Percentiles rank a stretch among this genome's conserved stretches.
These are phyloP conservation scores for Hypoxylon sp. DNA, from an alignment of 2,329 filamentous ascomycete species.

Conservation along the genomic window DNA sequence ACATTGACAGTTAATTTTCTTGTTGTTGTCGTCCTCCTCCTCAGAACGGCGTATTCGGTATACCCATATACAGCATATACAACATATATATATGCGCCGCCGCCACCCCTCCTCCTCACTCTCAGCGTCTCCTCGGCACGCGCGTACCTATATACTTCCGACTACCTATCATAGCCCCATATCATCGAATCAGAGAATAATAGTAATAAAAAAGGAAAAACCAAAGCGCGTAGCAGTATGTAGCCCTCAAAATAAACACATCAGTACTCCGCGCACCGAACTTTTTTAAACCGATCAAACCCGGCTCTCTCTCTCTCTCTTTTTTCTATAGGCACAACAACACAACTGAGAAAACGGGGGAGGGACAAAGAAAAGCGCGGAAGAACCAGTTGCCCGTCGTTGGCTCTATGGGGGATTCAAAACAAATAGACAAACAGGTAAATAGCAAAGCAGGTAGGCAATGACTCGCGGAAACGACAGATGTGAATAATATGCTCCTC, in stretches of 20 bases:
- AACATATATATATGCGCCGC: constrained; percentile 9
- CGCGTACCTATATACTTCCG: constrained; percentile 19
- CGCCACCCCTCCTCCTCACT: background rate
- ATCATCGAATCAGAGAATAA: constrained; percentile 11
- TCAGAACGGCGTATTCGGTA: constrained; percentile 19
- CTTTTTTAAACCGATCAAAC: constrained; percentile 38
- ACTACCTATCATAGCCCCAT: constrained; percentile 21
- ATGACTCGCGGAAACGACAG: constrained; percentile 38
- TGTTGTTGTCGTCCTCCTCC: constrained; percentile 8
- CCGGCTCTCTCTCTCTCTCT: constrained; percentile 26
- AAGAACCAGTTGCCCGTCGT: constrained; percentile 39
- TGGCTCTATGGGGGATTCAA: constrained; percentile 28
- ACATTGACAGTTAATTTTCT: constrained; percentile 4
- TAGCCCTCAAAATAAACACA: constrained; percentile 4
- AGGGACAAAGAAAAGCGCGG: background rate
- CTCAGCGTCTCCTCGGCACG: constrained; percentile 8
- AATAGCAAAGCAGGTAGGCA: background rate
- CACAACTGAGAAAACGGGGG: constrained; percentile 16
- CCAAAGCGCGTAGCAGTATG: background rate
- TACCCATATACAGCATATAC: constrained; percentile 31
- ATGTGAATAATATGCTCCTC: constrained; percentile 15
- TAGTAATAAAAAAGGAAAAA: background rate
- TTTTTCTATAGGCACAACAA: constrained; percentile 32
- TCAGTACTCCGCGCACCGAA: constrained; percentile 38
- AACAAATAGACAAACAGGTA: background rate